These are phyloP conservation scores for Mycena galericulata DNA, from an alignment of 768 basidiomycete species.

Conservation along the genomic window DNA sequence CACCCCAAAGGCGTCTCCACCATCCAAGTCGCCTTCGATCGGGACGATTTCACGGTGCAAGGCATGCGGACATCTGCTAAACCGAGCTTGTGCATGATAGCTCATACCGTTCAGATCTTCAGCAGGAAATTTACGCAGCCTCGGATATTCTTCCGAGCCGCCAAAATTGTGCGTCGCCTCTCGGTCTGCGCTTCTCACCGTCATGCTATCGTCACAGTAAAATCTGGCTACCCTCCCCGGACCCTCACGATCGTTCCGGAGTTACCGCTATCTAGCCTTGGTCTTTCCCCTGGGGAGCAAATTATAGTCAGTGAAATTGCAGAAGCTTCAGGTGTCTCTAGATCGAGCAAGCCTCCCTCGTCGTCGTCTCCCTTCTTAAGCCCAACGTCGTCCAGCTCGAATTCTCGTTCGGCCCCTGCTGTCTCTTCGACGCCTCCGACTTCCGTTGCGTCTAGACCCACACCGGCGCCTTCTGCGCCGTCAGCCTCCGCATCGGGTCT, in stretches of 20 bases:
- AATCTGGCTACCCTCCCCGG: constrained; percentile 88
- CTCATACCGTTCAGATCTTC: constrained; percentile 60
- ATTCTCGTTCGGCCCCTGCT: constrained; percentile 4
- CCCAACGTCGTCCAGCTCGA: constrained; percentile 20
- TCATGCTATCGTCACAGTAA: constrained; percentile 59
- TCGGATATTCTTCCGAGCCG: constrained; percentile 80
- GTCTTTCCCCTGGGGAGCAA: constrained; percentile 84
- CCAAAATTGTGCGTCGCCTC: constrained; percentile 77
- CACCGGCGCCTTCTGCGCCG: constrained; percentile 34
- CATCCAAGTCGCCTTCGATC: constrained; percentile 73
- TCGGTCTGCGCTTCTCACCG: constrained; percentile 3
- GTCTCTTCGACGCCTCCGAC: constrained; percentile 20
- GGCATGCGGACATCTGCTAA: background rate
- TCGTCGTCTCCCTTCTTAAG: constrained; percentile 23
- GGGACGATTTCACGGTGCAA: constrained; percentile 67
- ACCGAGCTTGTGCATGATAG: background rate
- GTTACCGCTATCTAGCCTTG: constrained; percentile 80
- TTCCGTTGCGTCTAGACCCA: constrained; percentile 17
- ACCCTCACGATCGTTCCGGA: constrained; percentile 78
- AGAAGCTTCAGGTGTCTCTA: constrained; percentile 36
- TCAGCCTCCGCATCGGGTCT: constrained; percentile 44
- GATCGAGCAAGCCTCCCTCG: constrained; percentile 38
- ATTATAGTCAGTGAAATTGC: constrained; percentile 76
- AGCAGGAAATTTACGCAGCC: constrained; percentile 72
- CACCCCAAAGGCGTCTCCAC: constrained; percentile 89